Evolutionary conservation across 495 filamentous ascomycete genomes (phyloP), one percentile per base, ranked within the genome.

Genomic region (Talaromyces stipitatus): DNA sequence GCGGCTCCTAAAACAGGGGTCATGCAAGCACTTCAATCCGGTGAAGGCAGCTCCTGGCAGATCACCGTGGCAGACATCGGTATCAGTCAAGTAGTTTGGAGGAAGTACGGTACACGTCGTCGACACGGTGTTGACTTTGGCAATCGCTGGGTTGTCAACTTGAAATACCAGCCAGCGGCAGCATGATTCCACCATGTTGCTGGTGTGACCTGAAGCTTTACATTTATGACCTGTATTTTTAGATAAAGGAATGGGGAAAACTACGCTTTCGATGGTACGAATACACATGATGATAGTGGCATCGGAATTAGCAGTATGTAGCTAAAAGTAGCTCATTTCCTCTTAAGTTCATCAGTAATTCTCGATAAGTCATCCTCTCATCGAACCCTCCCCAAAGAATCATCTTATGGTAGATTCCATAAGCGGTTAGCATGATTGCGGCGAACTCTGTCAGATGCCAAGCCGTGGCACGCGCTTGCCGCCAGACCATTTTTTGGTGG

Each of bases 41-140:
- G 85, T 4, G 82, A 85, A 46, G 72, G 65, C 0, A 62, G 61
- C 1, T 67, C 63, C 26, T 95, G 91, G 89, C 84, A 84, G 51
- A 67, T 97, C 2, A 86, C 79, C 56, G 80, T 97, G 14, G 91
- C 85, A 4, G 94, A 98, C 72, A 85, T 96, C 60, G 92, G 94
- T 2, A 81, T 98, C 8, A 82, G 83, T 2, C 83, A 86, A 61
- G 78, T 85, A 8, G 88, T 88, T 0, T 96, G 94, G 91, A 87
- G 85, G 64, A 91, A 91, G 65, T 90, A 90, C 33, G 90, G 88
- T 4, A 88, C 87, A 2, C 84, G 85, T 59, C 79, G 88, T 56
- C 80, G 88, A 23, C 82, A 86, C 58, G 90, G 90, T 0, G 83
- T 96, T 29, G 89, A 90, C 62, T 96, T 96, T 74, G 90, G 87